Evolutionary conservation across 331 rosid genomes (phyloP).

Genomic region (Cydonia oblonga): DNA sequence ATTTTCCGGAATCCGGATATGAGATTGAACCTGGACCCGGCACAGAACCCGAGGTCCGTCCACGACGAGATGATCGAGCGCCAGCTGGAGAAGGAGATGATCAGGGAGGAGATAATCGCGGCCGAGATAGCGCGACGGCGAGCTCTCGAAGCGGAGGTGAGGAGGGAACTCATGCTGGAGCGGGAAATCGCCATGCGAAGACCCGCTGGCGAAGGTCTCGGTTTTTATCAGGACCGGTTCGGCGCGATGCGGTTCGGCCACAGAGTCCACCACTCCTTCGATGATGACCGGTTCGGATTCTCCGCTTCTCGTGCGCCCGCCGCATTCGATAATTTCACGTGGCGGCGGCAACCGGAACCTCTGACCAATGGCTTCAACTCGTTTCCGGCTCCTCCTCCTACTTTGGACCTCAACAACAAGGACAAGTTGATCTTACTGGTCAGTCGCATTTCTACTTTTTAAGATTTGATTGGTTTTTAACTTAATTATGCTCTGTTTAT

Average conservation of each 20-base stretch:
- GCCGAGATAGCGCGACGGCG: constrained; percentile 28
- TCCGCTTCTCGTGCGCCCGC: neutral
- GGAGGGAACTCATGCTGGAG: constrained; percentile 42
- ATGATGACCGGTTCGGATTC: neutral
- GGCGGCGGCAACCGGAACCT: neutral
- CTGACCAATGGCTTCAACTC: constrained; percentile 1
- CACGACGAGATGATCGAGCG: neutral
- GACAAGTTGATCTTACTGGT: constrained; percentile 37
- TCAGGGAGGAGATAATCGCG: constrained; percentile 38
- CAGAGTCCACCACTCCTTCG: constrained; percentile 2
- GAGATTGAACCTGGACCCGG: too few species aligned
- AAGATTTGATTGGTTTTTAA: neutral
- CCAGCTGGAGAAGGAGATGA: constrained; percentile 39
- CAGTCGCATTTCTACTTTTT: neutral
- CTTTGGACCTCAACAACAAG: neutral
- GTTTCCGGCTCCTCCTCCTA: neutral
- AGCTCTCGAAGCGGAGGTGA: constrained; percentile 45
- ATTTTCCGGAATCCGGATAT: too few species aligned
- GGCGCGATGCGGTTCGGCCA: constrained; percentile 3
- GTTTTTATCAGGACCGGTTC: neutral
- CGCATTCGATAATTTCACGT: neutral
- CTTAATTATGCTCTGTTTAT: neutral
- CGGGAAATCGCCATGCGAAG: constrained; percentile 25
- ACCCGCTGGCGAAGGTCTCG: neutral
- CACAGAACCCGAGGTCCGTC: too few species aligned